Conservation (phyloP, 1,284 basidiomycete species). For the Cystobasidiaceae sp. region DNA sequence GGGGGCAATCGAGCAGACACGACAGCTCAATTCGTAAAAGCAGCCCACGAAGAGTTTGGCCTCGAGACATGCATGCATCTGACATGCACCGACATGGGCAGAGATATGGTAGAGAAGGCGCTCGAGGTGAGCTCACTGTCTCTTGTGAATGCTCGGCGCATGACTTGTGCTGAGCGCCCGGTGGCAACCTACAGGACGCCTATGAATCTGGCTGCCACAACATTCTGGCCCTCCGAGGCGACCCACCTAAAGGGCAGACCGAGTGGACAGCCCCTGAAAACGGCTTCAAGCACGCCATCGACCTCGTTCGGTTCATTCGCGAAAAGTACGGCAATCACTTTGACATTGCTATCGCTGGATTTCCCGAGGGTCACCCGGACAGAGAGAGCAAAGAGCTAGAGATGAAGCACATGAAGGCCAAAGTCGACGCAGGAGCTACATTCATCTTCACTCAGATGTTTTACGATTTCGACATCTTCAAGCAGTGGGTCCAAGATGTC, state of each 20-base stretch:
- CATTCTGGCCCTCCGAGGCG: slow-evolving; percentile 87
- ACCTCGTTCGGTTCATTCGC: slow-evolving; percentile 87
- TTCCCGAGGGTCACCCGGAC: slow-evolving; percentile 87
- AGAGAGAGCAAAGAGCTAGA: slow-evolving; percentile 63
- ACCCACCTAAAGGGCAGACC: slow-evolving; percentile 88
- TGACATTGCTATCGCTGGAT: slow-evolving; percentile 78
- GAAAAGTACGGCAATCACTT: slow-evolving; percentile 79
- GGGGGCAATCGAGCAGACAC: slow-evolving; percentile 50
- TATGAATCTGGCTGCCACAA: slow-evolving; percentile 79
- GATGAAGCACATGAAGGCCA: slow-evolving; percentile 71
- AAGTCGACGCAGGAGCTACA: slow-evolving; percentile 90
- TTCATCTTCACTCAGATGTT: slow-evolving; percentile 97
- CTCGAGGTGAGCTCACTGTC: slow-evolving; percentile 59
- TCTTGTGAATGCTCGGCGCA: neutral
- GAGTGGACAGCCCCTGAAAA: slow-evolving; percentile 83
- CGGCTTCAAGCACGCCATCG: slow-evolving; percentile 77
- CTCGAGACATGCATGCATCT: slow-evolving; percentile 86
- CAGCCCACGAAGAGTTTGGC: slow-evolving; percentile 75
- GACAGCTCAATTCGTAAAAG: slow-evolving; percentile 75
- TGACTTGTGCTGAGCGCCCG: neutral
- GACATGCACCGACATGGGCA: slow-evolving; percentile 95
- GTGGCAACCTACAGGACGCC: slow-evolving; percentile 56
- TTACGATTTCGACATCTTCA: slow-evolving; percentile 82
- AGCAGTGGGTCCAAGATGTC: slow-evolving; percentile 69
- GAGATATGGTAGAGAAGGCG: slow-evolving; percentile 76